Base-by-base conservation (phyloP, 257 asterid genomes). In the Lithospermum erythrorhizon region DNA sequence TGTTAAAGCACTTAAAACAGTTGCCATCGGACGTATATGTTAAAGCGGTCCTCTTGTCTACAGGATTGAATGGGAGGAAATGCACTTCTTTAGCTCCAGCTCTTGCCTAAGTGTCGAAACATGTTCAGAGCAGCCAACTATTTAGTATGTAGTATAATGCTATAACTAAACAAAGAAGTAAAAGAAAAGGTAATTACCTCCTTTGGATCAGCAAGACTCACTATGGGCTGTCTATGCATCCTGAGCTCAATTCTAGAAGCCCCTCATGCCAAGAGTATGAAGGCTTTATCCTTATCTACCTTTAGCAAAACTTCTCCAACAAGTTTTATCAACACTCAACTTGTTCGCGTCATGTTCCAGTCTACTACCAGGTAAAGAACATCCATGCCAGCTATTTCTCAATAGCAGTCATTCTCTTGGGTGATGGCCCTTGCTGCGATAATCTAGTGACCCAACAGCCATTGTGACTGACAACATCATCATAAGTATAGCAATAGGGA, bases 401-500 rank as follows among this genome's bases (percentile, higher is more conserved):
- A 64, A 85, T 90, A 53, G 98, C 96, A 49, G 97, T 90, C 97
- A 90, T 90, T 79, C 95, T 91, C 85, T 85, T 87, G 19, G 19
- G 98, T 87, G 75, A 90, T 90, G 57, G 96, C 96, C 98, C 98
- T 73, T 91, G 98, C 76, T 87, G 95, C 1, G 98, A 91, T 16
- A 91, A 79, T 83, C 94, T 87, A 74, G 96, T 58, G 98, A 91
- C n/a, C 96, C 98, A 52, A 91, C 87, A 68, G 98, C 98, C 98
- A 90, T 90, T 1, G 96, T 90, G 70, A 90, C 97, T 0, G 95
- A 87, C 83, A 90, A 76, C 41, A 90, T 96, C 2, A 90, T 96
- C 2, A 96, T 91, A 9, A 96, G 96, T 96, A 91, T 91, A 24
- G 98, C 98, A 65, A 91, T 91, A 37, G 98, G 98, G 70, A 91